Percentiles rank a stretch among this genome's conserved stretches.
Conservation (phyloP, 805 yeast species). For the Starmerella floris region DNA sequence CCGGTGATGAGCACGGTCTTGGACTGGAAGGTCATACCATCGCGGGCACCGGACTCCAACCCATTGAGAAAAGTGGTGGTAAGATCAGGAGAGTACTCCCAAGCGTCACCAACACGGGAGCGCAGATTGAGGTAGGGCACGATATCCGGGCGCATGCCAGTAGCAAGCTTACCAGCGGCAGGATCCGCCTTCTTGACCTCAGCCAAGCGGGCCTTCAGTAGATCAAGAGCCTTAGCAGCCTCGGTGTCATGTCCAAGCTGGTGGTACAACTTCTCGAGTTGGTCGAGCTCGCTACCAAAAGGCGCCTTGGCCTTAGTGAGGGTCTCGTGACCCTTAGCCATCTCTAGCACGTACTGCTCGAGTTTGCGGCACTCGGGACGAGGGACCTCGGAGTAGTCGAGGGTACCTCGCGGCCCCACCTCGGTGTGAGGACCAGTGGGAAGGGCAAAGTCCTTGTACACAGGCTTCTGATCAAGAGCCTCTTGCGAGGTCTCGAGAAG, state of each 20-base stretch:
- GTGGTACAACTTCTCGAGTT: constrained; percentile 25
- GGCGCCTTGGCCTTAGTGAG: constrained; percentile 43
- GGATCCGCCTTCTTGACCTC: background rate
- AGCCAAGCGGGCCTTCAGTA: constrained; percentile 20
- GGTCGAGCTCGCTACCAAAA: constrained; percentile 35
- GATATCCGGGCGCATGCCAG: constrained; percentile 40
- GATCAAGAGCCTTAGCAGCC: constrained; percentile 20
- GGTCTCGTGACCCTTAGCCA: constrained; percentile 82
- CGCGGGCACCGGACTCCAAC: constrained; percentile 84
- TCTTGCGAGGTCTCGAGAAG: constrained; percentile 91
- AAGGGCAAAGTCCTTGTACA: constrained; percentile 83
- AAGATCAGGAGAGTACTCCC: constrained; percentile 72
- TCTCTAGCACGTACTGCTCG: constrained; percentile 87
- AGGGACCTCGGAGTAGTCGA: constrained; percentile 69
- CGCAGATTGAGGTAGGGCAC: constrained; percentile 91
- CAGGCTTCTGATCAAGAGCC: constrained; percentile 68
- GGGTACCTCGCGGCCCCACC: constrained; percentile 77
- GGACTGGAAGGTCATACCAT: constrained; percentile 80
- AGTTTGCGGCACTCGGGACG: constrained; percentile 86
- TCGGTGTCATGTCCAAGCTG: constrained; percentile 17
- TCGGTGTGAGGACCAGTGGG: constrained; percentile 93
- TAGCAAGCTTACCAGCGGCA: constrained; percentile 11
- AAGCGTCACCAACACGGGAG: constrained; percentile 57
- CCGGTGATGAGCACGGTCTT: constrained; percentile 89
- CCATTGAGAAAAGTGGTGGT: constrained; percentile 76